These are phyloP conservation scores for Yarrowia porcina DNA, from an alignment of 805 yeast genomes.

Conservation along the genomic window DNA sequence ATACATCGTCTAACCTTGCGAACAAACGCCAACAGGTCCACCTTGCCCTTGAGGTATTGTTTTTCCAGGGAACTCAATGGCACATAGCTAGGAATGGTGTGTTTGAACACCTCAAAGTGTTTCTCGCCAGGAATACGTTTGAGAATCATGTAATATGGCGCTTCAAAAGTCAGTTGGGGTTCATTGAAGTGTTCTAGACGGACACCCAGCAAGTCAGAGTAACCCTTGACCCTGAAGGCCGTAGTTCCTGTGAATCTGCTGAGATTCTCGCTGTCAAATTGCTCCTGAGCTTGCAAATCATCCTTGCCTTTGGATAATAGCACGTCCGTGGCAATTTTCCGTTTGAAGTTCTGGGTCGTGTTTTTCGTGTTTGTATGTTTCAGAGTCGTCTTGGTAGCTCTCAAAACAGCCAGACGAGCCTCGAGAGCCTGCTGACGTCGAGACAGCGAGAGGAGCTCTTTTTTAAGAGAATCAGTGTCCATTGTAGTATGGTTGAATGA, in stretches of 20 bases:
- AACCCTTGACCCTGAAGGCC: slow-evolving; percentile 3
- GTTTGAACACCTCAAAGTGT: neutral
- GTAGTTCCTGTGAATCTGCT: slow-evolving; percentile 12
- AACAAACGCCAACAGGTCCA: neutral
- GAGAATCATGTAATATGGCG: slow-evolving; percentile 14
- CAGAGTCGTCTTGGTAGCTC: neutral
- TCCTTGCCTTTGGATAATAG: neutral
- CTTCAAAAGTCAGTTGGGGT: neutral
- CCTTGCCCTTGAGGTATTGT: neutral
- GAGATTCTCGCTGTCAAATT: slow-evolving; percentile 3
- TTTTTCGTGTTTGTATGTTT: neutral
- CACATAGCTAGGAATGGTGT: slow-evolving; percentile 1
- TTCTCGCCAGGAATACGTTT: neutral
- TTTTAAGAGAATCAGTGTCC: neutral
- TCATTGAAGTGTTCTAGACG: neutral
- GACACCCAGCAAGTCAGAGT: neutral
- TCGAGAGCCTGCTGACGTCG: neutral
- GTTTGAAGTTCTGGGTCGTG: neutral
- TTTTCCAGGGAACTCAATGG: neutral
- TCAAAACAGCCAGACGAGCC: neutral
- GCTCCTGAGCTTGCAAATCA: neutral
- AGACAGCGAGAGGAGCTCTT: neutral
- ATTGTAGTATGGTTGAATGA: neutral
- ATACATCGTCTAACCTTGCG: neutral
- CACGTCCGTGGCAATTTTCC: neutral